phyloP scores from a whole-genome alignment of 371 early-diverging fungal species.

The Apophysomyces trapeziformis region DNA sequence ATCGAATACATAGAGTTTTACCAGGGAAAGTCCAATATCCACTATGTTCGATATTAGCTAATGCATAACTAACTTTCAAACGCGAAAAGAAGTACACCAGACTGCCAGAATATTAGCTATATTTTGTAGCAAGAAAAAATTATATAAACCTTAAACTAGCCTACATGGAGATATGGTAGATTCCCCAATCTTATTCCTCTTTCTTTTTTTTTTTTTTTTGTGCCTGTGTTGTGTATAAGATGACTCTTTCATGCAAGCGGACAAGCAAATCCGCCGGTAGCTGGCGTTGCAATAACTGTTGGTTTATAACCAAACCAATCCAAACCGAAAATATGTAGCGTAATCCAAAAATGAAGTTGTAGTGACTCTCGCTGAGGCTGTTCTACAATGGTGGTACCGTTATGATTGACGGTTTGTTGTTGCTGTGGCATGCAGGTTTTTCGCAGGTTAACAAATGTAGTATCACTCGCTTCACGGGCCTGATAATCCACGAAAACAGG shows the following conservation, averaged over 20 bases:
- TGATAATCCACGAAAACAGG: constrained; percentile 45
- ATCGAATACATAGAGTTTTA: too few species aligned
- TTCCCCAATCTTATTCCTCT: not conserved
- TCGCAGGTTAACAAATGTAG: constrained; percentile 38
- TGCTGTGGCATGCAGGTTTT: constrained; percentile 39
- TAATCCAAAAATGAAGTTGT: constrained; percentile 50
- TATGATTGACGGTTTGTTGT: constrained; percentile 13
- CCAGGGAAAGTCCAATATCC: too few species aligned
- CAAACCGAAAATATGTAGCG: constrained; percentile 41
- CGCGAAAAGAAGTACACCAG: too few species aligned
- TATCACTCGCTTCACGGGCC: constrained; percentile 46
- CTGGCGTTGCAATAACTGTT: constrained; percentile 46
- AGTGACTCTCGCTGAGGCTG: constrained; percentile 34
- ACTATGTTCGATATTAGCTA: too few species aligned
- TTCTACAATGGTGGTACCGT: constrained; percentile 19
- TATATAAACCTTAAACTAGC: not conserved
- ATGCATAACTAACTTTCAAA: too few species aligned
- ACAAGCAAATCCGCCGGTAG: constrained; percentile 50
- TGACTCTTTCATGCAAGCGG: constrained; percentile 22
- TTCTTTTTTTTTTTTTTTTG: constrained; percentile 4
- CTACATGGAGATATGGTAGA: not conserved
- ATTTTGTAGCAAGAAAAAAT: too few species aligned
- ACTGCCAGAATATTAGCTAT: too few species aligned
- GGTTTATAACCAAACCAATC: constrained; percentile 49
- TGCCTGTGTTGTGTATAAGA: not conserved